Conservation (phyloP, 2,329 filamentous ascomycete species). For the Cucurbitaria berberidis region DNA sequence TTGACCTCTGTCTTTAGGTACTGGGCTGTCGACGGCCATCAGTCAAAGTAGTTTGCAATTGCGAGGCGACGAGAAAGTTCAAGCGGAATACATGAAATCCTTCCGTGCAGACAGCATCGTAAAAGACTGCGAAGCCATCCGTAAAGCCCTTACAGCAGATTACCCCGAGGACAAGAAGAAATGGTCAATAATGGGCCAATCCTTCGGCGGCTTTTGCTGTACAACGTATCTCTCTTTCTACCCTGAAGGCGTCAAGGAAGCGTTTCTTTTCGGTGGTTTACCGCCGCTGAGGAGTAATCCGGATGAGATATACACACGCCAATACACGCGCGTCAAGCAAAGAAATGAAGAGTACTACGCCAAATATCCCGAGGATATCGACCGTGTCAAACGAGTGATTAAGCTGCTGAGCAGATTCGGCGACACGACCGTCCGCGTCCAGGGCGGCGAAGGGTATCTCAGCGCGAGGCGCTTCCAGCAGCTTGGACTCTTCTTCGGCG, state of each 20-base stretch:
- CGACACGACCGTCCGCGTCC: slow-evolving; percentile 67
- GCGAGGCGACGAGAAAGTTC: slow-evolving; percentile 67
- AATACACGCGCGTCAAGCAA: slow-evolving; percentile 71
- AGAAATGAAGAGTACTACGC: slow-evolving; percentile 80
- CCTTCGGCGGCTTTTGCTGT: slow-evolving; percentile 87
- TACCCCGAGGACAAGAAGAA: slow-evolving; percentile 73
- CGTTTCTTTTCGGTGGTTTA: slow-evolving; percentile 83
- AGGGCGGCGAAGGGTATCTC: slow-evolving; percentile 70
- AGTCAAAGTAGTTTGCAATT: slow-evolving; percentile 72
- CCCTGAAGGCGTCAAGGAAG: slow-evolving; percentile 77
- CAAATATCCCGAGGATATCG: slow-evolving; percentile 83
- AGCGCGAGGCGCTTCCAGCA: slow-evolving; percentile 78
- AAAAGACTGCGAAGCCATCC: slow-evolving; percentile 84
- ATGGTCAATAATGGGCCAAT: slow-evolving; percentile 90
- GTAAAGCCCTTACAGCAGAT: slow-evolving; percentile 72
- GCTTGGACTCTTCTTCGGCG: slow-evolving; percentile 78
- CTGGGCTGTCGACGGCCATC: slow-evolving; percentile 82
- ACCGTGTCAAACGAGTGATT: slow-evolving; percentile 70
- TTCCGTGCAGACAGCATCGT: slow-evolving; percentile 94
- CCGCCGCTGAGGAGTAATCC: slow-evolving; percentile 74
- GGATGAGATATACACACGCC: slow-evolving; percentile 75
- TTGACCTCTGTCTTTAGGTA: slow-evolving; percentile 42
- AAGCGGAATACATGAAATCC: slow-evolving; percentile 79
- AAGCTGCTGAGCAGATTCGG: slow-evolving; percentile 64
- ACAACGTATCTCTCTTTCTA: slow-evolving; percentile 83